Base-by-base conservation (phyloP, 2,329 filamentous ascomycete genomes). In the Chaetothyriales sp. region DNA sequence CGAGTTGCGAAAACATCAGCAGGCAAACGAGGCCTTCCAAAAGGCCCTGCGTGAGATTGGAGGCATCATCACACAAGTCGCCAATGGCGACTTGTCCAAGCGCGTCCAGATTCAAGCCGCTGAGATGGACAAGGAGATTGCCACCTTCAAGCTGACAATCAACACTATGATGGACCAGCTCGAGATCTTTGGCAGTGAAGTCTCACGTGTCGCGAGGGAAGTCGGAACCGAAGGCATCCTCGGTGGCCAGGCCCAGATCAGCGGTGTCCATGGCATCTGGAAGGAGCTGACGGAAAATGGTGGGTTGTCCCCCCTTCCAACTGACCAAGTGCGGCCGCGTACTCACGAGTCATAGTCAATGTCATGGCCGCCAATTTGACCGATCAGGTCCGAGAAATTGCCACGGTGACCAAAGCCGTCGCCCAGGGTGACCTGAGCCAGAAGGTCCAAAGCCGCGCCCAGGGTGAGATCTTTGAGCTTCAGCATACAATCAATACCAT, bases 131-230 rank as follows among this genome's bases (percentile, higher is more conserved):
- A 89, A 89, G 25, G 90, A 97, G 75, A 97, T 97, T 64, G 92
- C 89, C 25, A 89, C 88, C 8, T 97, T 97, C 75, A 97, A 97
- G 72, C 83, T 88, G 63, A 95, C 90, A 56, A 97, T 97, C 73
- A 97, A 97, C 68, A 94, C 86, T 60, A 97, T 97, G 90, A 94
- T 97, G 81, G 90, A 97, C 66, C 90, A 95, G 69, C 77, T 97
- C 54, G 89, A 95, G 66, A 86, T 94, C 54, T 97, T 97, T 69
- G 90, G 90, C 58, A 94, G 87, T 68, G 89, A 97, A 72, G 90
- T 97, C 63, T 95, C 90, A 33, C 85, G 88, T 60, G 83, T 97
- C 60, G 90, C 90, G 50, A 86, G 88, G 67, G 90, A 97, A 69
- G 90, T 97, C 73, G 90, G 90, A 61, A 97, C 90, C 10, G 89